A percentile compares a stretch with the other conserved stretches of the same genome.
phyloP scores from a whole-genome alignment of 2,329 filamentous ascomycete genomes.

The Tolypocladium album region DNA sequence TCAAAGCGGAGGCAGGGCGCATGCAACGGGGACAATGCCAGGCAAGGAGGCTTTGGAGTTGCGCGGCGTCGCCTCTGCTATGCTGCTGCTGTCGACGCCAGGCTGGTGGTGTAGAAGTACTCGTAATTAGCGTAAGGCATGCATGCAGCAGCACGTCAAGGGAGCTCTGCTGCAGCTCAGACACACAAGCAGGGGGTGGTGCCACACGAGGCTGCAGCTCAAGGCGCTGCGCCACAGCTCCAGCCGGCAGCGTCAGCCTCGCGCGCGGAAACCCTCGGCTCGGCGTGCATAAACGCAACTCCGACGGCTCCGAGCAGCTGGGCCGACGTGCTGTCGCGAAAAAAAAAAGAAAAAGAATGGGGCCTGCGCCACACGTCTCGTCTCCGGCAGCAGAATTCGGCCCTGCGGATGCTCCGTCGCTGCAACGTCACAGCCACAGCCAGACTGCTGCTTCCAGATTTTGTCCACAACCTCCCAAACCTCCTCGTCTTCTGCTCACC shows the following conservation, averaged over 20 bases:
- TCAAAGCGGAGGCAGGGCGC: not conserved
- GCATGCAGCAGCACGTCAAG: not conserved
- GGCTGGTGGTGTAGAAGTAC: not conserved
- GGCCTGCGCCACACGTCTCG: conserved; percentile 9
- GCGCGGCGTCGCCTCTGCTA: not conserved
- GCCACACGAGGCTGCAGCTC: conserved; percentile 4
- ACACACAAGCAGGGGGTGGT: not conserved
- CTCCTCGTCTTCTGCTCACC: conserved; percentile 3
- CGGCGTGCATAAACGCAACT: conserved; percentile 9
- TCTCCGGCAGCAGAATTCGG: conserved; percentile 4
- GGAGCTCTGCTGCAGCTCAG: not conserved
- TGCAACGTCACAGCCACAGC: conserved; percentile 2
- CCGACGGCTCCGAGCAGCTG: conserved; percentile 19
- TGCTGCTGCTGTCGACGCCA: not conserved
- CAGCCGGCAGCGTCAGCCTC: not conserved
- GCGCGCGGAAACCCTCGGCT: conserved; percentile 7
- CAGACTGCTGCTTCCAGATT: conserved; percentile 7
- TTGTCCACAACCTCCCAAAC: conserved; percentile 9
- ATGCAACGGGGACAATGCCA: not conserved
- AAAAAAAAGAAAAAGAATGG: conserved; percentile 6
- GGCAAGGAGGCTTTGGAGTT: not conserved
- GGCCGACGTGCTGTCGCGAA: conserved; percentile 7
- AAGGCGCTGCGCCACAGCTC: not conserved
- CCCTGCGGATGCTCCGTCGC: not conserved
- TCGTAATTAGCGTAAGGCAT: too few relatives aligned